A percentile compares a stretch with the other conserved stretches of the same genome.
These are phyloP conservation scores for Salix brachista DNA, from an alignment of 345 rosid genomes.

Conservation along the genomic window DNA sequence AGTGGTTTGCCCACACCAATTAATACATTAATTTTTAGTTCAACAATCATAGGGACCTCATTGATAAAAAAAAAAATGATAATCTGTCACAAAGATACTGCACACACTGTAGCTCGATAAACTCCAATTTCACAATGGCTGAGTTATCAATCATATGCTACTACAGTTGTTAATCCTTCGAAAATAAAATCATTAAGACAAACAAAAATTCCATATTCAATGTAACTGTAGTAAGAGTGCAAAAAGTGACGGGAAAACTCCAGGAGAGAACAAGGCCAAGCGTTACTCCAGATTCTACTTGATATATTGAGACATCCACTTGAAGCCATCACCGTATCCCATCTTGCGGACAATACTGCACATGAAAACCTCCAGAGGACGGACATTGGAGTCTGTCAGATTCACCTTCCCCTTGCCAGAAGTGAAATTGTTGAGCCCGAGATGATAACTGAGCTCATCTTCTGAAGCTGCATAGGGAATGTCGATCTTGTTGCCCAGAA, in stretches of 20 bases:
- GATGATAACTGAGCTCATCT: conserved; percentile 49
- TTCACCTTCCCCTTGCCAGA: conserved; percentile 56
- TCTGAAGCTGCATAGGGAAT: conserved; percentile 52
- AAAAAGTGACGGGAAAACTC: conserved; percentile 4
- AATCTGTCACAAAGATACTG: not conserved
- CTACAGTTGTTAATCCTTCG: conserved; percentile 3
- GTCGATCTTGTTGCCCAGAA: conserved; percentile 59
- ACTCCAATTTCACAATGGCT: conserved; percentile 2
- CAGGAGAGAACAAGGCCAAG: conserved; percentile 16
- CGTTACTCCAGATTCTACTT: conserved; percentile 31
- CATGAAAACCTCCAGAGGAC: conserved; percentile 58
- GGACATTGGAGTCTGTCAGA: conserved; percentile 36
- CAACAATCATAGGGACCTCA: not conserved
- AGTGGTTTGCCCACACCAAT: no score
- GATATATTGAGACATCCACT: conserved; percentile 64
- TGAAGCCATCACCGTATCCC: conserved; percentile 66
- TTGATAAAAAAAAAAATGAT: not conserved
- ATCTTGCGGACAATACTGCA: conserved; percentile 61
- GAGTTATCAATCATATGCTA: conserved; percentile 7
- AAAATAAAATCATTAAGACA: conserved; percentile 7
- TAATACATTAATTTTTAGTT: no score
- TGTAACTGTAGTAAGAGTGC: conserved; percentile 16
- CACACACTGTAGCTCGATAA: conserved; percentile 2
- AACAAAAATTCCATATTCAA: conserved; percentile 18
- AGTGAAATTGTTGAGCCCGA: conserved; percentile 49